Base-by-base conservation (phyloP, 1,139 yeast genomes). In the Yamadazyma atmosphaerica region DNA sequence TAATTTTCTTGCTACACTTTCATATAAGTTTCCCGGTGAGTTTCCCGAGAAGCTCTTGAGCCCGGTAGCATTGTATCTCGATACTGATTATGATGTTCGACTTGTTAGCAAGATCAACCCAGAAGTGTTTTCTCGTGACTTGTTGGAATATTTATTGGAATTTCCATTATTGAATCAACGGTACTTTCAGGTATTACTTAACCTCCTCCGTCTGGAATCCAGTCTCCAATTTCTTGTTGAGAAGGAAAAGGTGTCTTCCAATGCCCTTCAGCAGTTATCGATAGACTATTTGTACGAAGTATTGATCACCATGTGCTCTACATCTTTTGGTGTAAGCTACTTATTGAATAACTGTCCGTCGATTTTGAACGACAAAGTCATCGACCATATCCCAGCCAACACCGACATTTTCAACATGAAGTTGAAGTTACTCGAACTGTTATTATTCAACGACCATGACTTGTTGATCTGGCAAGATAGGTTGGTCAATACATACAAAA, bases 181-280 rank as follows among this genome's bases (percentile, higher is more conserved):
- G 40, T 64, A 56, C 41, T 60, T 66, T 33, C 49, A 60, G 1
- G 58, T 67, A 14, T 46, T 68, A 3, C 46, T 66, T 31, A 65
- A 66, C 38, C 40, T 64, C 17, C 46, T 64, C 4, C 52, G 48
- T 5, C 51, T 51, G 7, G 36, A 49, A 11, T 25, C 35, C 0
- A 37, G 58, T 4, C 68, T 68, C 39, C 28, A 36, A 2, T 35
- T 38, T 17, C 39, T 66, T 3, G 37, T 47, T 1, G 33, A 39
- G 1, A 34, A 38, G 9, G 52, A 50, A 9, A 38, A 29, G 16
- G 47, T 68, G 25, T 46, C 53, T 11, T 43, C 53, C 4, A 43
- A 45, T 1, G 43, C 44, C 10, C 41, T 69, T 18, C 36, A 53
- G 6, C 44, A 38, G 4, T 48, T 70, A 23, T 50, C 72, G 1